phyloP scores from a whole-genome alignment of 2,329 filamentous ascomycete species.

The Stemphylium beticola region DNA sequence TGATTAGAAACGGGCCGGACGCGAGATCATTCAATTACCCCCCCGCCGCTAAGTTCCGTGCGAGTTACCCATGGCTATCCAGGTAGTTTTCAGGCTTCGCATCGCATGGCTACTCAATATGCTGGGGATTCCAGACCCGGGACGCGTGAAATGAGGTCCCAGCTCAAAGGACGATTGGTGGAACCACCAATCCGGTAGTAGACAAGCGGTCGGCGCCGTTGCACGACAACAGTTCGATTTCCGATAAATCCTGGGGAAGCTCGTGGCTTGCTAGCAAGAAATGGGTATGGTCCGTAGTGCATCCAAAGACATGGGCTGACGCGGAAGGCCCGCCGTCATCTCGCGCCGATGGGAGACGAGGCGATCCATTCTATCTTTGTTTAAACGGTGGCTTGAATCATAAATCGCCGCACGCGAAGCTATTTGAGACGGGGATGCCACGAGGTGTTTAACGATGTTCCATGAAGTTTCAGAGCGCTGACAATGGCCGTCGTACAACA shows the following conservation, averaged over 20 bases:
- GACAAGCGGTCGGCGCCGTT: conserved; percentile 21
- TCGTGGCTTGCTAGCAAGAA: conserved; percentile 25
- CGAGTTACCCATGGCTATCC: conserved; percentile 27
- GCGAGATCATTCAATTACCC: conserved; percentile 16
- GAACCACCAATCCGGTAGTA: conserved; percentile 26
- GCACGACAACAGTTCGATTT: conserved; percentile 21
- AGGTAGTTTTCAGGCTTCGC: conserved; percentile 13
- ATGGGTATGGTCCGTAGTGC: conserved; percentile 11
- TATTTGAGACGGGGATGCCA: conserved; percentile 6
- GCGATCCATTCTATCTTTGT: background rate
- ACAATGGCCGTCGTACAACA: background rate
- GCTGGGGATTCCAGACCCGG: conserved; percentile 26
- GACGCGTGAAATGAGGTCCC: conserved; percentile 23
- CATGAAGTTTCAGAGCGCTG: background rate
- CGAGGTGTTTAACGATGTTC: background rate
- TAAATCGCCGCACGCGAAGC: conserved; percentile 1
- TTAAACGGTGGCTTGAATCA: conserved; percentile 6
- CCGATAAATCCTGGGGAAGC: conserved; percentile 31
- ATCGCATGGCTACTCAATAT: conserved; percentile 23
- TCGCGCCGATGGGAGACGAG: background rate
- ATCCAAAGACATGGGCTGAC: background rate
- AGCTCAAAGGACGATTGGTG: conserved; percentile 33
- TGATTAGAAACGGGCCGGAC: conserved; percentile 13
- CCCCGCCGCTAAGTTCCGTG: conserved; percentile 8
- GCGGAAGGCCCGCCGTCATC: conserved; percentile 8